Conservation (phyloP, 495 filamentous ascomycete species). For the Bryoglossum gracile region DNA sequence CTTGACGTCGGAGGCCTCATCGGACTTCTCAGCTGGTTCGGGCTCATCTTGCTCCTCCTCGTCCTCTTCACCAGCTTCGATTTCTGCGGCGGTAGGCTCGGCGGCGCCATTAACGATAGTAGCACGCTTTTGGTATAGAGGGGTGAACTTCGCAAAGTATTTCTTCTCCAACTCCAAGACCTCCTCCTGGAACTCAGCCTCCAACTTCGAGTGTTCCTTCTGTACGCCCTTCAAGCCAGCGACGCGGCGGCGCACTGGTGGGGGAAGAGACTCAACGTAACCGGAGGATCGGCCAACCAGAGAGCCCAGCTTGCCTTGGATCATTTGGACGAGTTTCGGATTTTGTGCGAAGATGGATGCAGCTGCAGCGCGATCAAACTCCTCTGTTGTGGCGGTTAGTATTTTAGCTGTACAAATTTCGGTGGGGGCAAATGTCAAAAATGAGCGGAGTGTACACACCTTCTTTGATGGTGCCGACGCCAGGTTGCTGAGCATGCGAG, state of each 20-base stretch:
- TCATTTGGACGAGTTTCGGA: constrained; percentile 88
- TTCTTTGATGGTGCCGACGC: constrained; percentile 93
- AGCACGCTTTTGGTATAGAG: constrained; percentile 91
- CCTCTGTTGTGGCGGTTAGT: constrained; percentile 52
- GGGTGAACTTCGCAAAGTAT: constrained; percentile 97
- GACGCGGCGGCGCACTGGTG: constrained; percentile 83
- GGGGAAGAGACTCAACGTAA: constrained; percentile 93
- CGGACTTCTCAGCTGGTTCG: constrained; percentile 40
- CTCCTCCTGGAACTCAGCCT: constrained; percentile 97
- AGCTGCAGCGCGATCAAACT: constrained; percentile 76
- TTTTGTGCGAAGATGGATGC: constrained; percentile 91
- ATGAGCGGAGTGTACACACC: constrained; percentile 48
- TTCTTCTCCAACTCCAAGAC: constrained; percentile 97
- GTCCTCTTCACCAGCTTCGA: constrained; percentile 78
- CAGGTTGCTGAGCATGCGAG: constrained; percentile 93
- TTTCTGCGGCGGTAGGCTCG: constrained; percentile 81
- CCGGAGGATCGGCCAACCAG: constrained; percentile 94
- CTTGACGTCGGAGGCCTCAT: constrained; percentile 44
- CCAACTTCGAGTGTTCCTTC: constrained; percentile 96
- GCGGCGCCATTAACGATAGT: constrained; percentile 81
- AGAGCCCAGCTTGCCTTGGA: constrained; percentile 88
- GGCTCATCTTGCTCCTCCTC: constrained; percentile 59
- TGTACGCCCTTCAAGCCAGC: constrained; percentile 94
- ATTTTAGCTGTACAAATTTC: constrained; percentile 10
- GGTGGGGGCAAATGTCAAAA: constrained; percentile 23